These are phyloP conservation scores for Gnetum montanum DNA, from an alignment of 75 land plant species.

Conservation along the genomic window DNA sequence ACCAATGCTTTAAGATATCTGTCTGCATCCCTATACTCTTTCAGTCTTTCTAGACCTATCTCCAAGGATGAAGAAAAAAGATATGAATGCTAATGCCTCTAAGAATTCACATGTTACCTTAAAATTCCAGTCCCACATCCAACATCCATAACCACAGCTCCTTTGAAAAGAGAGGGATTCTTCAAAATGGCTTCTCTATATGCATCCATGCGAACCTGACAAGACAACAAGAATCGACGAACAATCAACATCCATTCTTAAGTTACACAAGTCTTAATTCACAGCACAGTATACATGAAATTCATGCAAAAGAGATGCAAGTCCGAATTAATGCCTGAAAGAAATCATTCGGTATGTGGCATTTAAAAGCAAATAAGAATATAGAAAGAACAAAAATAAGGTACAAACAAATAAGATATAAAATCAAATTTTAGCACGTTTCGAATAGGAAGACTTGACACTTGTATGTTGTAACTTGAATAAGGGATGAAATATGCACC, in stretches of 20 bases:
- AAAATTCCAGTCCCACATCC: constrained; percentile 99
- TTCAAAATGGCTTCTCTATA: constrained; percentile 61
- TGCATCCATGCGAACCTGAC: constrained; percentile 87
- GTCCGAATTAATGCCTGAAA: background rate
- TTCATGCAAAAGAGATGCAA: background rate
- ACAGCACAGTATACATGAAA: background rate
- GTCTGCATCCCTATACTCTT: no score
- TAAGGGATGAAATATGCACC: no score
- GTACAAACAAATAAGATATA: no score
- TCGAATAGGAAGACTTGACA: no score
- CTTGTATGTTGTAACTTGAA: no score
- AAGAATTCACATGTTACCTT: constrained; percentile 37
- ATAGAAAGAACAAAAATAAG: background rate
- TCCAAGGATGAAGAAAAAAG: background rate
- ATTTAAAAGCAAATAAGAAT: background rate
- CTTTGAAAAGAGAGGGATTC: constrained; percentile 69
- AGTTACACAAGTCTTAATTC: background rate
- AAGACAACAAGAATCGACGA: background rate
- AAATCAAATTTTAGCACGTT: no score
- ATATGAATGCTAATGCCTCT: background rate
- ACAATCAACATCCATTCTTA: background rate
- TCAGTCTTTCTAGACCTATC: no score
- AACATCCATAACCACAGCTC: constrained; percentile 84
- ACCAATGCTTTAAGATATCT: no score
- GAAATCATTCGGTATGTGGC: background rate